Base-by-base conservation (phyloP, 352 stramenopile genomes). In the Thalassiosira oceanica region DNA sequence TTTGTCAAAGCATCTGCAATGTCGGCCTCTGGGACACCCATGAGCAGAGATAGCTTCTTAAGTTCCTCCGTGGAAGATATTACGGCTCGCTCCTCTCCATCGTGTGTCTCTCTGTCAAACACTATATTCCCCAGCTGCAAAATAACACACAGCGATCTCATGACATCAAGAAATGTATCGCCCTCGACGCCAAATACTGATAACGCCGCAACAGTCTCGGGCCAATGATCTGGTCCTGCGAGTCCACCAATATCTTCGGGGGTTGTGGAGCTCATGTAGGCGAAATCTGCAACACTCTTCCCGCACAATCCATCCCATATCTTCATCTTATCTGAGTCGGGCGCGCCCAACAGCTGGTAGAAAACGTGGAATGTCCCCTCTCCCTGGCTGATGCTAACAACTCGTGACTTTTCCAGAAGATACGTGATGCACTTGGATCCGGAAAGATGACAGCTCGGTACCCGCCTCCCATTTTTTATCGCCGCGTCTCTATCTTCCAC, bases 331-430 rank as follows among this genome's bases (percentile, higher is more conserved):
- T 68, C 66, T 15, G 74, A 53, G 23, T 93, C 84, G 1, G 81
- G 56, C 42, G 85, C 83, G 13, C 70, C 77, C 28, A 93, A 53
- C 10, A 95, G 61, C 74, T 99, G 94, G 70, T 99, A 99, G 61
- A 99, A 99, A 54, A 98, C 95, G 68, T 99, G 96, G 76, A 98
- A 99, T 55, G 96, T 98, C 24, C 96, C 92, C 67, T 99, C 96
- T 3, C 92, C 93, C 21, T 94, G 88, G 31, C 91, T 93, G 50
- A 97, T 94, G 7, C 87, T 92, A n/a, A 98, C 94, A 18, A 99
- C 88, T 24, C 96, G 93, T 39, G 94, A 94, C 56, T 97, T 97
- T 79, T 99, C 96, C 2, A 99, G 78, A 6, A 99, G 72, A 50
- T 98, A 99, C 10, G 94, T 97, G 23, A 85, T 83, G 50, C 78